Percentiles rank a stretch among this genome's conserved stretches.
phyloP scores from a whole-genome alignment of 2,329 filamentous ascomycete genomes.

The Neophaeococcomyces mojaviensis region DNA sequence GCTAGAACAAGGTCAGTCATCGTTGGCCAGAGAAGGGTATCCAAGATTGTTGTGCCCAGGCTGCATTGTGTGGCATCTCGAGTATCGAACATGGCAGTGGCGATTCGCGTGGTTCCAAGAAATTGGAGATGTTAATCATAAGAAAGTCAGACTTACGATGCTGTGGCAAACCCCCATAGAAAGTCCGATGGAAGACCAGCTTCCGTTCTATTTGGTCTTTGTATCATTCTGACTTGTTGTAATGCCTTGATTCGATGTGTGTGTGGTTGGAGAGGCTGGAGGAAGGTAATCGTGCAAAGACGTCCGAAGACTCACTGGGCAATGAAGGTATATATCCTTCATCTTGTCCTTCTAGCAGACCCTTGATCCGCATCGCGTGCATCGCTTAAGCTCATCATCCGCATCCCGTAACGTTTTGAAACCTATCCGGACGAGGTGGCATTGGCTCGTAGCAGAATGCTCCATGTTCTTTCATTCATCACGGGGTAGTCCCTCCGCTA shows the following conservation, averaged over 20 bases:
- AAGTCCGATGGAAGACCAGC: slow-evolving; percentile 58
- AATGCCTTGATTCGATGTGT: too few relatives aligned
- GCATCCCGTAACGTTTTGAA: neutral
- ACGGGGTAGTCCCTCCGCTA: neutral
- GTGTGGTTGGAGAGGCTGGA: too few relatives aligned
- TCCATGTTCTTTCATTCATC: slow-evolving; percentile 1
- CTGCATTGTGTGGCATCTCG: neutral
- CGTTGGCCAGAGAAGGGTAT: neutral
- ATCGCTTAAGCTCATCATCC: neutral
- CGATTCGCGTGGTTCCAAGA: neutral
- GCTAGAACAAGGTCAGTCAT: slow-evolving; percentile 38
- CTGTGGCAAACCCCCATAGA: slow-evolving; percentile 73
- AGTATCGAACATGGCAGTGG: neutral
- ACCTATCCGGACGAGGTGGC: neutral
- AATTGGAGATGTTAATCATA: neutral
- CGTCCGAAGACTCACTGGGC: neutral
- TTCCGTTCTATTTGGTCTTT: slow-evolving; percentile 35
- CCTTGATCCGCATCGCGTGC: too few relatives aligned
- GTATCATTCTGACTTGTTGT: neutral
- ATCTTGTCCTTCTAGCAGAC: too few relatives aligned
- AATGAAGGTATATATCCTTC: too few relatives aligned
- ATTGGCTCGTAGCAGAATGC: neutral
- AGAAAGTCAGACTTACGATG: slow-evolving; percentile 47
- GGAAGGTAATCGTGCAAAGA: neutral
- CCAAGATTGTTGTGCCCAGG: neutral